These are phyloP conservation scores for Hypoxylon sp. DNA, from an alignment of 2,329 filamentous ascomycete species.

Conservation along the genomic window DNA sequence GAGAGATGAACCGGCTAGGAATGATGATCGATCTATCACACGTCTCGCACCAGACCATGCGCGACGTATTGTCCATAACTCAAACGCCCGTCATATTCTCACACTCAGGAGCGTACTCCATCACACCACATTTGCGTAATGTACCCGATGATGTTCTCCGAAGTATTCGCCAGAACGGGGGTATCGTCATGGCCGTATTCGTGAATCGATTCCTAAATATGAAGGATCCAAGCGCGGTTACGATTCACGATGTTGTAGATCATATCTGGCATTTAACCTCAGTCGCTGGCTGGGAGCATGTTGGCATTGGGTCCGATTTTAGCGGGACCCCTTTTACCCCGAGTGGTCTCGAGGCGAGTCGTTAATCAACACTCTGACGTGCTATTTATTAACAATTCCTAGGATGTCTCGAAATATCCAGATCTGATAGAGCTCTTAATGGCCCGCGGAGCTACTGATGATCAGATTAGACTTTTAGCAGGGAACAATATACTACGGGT, in stretches of 20 bases:
- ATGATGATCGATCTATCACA: slow-evolving; percentile 56
- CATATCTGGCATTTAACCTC: slow-evolving; percentile 52
- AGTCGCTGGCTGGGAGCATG: slow-evolving; percentile 55
- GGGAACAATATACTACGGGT: slow-evolving; percentile 52
- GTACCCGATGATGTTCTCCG: slow-evolving; percentile 59
- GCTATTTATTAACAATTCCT: background rate
- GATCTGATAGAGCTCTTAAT: slow-evolving; percentile 51
- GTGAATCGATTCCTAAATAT: slow-evolving; percentile 55
- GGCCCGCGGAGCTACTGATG: slow-evolving; percentile 51
- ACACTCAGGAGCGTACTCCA: slow-evolving; percentile 50
- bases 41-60: slow-evolving; percentile 52
- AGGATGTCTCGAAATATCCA: slow-evolving; percentile 56
- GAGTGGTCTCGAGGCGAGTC: slow-evolving; percentile 49
- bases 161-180: slow-evolving; percentile 55
- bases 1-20: slow-evolving; percentile 57
- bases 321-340: slow-evolving; percentile 53
- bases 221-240: slow-evolving; percentile 52
- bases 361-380: background rate
- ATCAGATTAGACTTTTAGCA: slow-evolving; percentile 47
- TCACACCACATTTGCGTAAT: slow-evolving; percentile 55
- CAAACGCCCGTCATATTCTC: slow-evolving; percentile 54
- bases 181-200: slow-evolving; percentile 60
- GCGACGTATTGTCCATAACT: slow-evolving; percentile 49
- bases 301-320: slow-evolving; percentile 58
- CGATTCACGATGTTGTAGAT: slow-evolving; percentile 56